A percentile compares a stretch with the other conserved stretches of the same genome.
Evolutionary conservation across 139 green algal species (phyloP).

Genomic region (Deuterostichococcus epilithicus): DNA sequence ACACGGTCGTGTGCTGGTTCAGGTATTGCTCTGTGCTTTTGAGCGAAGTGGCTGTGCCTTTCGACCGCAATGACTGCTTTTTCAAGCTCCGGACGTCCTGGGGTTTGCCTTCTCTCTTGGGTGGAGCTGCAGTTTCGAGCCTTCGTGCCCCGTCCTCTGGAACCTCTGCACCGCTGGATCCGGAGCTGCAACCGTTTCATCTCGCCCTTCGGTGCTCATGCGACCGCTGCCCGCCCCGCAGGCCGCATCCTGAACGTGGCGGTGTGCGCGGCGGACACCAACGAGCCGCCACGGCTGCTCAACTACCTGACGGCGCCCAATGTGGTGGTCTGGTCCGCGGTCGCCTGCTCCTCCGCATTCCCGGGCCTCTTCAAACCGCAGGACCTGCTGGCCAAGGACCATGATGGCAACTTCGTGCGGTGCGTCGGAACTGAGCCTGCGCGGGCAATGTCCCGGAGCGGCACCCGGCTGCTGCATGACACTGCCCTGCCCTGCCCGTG

Average conservation of each 20-base stretch:
- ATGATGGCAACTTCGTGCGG: constrained; percentile 7
- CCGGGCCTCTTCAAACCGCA: constrained; percentile 78
- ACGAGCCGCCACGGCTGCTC: constrained; percentile 85
- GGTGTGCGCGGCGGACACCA: constrained; percentile 73
- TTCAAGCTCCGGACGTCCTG: too few species aligned
- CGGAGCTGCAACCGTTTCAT: too few species aligned
- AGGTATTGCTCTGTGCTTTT: background rate
- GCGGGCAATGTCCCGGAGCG: background rate
- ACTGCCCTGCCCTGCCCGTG: background rate
- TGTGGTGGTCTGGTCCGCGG: constrained; percentile 84
- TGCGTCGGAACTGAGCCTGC: too few species aligned
- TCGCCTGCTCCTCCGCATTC: constrained; percentile 83
- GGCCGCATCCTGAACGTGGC: constrained; percentile 91
- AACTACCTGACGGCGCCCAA: constrained; percentile 91
- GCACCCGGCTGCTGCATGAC: background rate
- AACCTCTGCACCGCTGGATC: too few species aligned
- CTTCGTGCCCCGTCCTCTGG: too few species aligned
- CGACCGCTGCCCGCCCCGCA: constrained; percentile 6
- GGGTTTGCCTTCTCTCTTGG: too few species aligned
- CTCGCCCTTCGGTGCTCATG: too few species aligned
- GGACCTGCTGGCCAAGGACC: constrained; percentile 56
- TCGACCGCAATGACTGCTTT: background rate
- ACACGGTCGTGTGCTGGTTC: background rate
- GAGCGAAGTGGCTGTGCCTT: background rate
- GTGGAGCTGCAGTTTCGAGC: too few species aligned